Base-by-base conservation (phyloP, 164 flowering plant genomes). In the Kingdonia uniflora region DNA sequence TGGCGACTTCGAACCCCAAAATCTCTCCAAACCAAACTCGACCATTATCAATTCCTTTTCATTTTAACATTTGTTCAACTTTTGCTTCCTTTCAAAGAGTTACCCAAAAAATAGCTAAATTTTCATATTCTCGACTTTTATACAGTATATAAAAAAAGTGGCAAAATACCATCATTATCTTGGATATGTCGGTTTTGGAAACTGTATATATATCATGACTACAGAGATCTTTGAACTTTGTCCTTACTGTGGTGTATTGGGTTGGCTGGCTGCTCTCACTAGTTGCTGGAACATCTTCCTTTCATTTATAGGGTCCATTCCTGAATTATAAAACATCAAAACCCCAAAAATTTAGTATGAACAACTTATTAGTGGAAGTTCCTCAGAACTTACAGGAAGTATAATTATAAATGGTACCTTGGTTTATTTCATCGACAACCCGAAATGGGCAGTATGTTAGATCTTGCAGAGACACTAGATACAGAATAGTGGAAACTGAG, bases 271-370 rank as follows among this genome's bases (percentile, higher is more conserved):
- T 52, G 97, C 91, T 71, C 89, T 77, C 51, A 88, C 97, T 52
- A 92, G 69, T 66, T 88, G 97, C 77, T 88, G 95, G 68, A 92
- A 92, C 99, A 92, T 94, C 65, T 89, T 89, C 55, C 99, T 77
- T 62, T 94, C 99, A 47, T 88, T 92, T 58, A 86, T 80, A 17
- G 97, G 95, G 62, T 94, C 99, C 97, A 89, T 94, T 52, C 97
- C 97, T 89, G 71, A 54, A 10, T 47, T 11, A 26, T 25, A 26
- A 39, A 58, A 52, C 16, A 23, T 29, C 16, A 13, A 51, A 38
- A 14, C 44, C 11, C 16, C 16, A 24, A 38, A n/a, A 14, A n/a
- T 15, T 42, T 13, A 10, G 48, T 16, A 29, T 29, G 35, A 8
- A 8, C 21, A 16, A 15, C 10, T 17, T 19, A 44, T 16, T 3